phyloP scores from a whole-genome alignment of 169 alveolate species.

The Fabrea salina region DNA sequence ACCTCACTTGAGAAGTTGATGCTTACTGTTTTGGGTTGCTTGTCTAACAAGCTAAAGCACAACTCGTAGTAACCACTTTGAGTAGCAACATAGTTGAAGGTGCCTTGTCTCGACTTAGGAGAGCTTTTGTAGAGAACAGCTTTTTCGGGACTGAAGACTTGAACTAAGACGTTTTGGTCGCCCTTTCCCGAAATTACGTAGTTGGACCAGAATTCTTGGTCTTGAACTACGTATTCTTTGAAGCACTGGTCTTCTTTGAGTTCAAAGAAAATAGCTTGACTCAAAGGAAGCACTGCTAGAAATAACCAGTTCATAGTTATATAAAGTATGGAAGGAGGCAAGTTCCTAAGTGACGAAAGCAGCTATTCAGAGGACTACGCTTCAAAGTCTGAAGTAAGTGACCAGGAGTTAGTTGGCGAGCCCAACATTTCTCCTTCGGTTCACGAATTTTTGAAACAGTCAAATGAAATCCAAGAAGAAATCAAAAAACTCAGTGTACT shows the following conservation, averaged over 20 bases:
- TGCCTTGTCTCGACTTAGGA: constrained; percentile 1
- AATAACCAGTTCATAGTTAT: too few relatives aligned
- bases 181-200: constrained; percentile 11
- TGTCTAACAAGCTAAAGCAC: constrained; percentile 23
- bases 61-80: not conserved
- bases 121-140: not conserved
- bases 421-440: too few relatives aligned
- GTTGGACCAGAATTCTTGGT: not conserved
- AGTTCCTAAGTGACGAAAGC: too few relatives aligned
- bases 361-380: too few relatives aligned
- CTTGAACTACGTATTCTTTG: not conserved
- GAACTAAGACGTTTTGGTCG: constrained; percentile 16
- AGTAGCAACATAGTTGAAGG: not conserved
- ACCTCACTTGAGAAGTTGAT: not conserved
- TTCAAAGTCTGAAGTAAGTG: too few relatives aligned
- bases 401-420: too few relatives aligned
- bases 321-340: too few relatives aligned
- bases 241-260: constrained; percentile 1
- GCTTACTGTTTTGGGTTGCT: not conserved
- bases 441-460: constrained; percentile 7
- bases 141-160: not conserved
- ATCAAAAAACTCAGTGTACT: not conserved
- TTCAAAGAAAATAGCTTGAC: not conserved
- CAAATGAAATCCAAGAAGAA: constrained; percentile 32
- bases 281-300: too few relatives aligned